Evolutionary conservation across 1,284 basidiomycete genomes (phyloP).

Genomic region (Ustilago curta): DNA sequence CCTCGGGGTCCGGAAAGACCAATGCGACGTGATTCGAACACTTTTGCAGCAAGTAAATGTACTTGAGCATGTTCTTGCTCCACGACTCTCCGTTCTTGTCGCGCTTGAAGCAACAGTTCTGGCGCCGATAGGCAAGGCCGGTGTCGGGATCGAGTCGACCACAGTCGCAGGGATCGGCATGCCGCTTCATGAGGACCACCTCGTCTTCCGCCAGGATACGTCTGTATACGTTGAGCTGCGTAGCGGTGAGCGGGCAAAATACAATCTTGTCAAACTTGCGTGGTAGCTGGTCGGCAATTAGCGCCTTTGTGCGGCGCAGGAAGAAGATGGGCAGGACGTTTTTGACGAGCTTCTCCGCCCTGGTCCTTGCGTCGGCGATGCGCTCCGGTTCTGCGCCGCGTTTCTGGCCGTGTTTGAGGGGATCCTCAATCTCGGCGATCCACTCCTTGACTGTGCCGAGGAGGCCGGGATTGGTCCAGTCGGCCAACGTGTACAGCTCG

Average conservation of each 20-base stretch:
- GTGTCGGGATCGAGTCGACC: constrained; percentile 71
- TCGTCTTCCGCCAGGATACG: constrained; percentile 75
- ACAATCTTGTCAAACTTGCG: constrained; percentile 86
- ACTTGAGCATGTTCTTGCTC: constrained; percentile 73
- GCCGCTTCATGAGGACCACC: constrained; percentile 77
- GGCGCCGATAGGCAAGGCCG: constrained; percentile 48
- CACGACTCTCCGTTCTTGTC: constrained; percentile 74
- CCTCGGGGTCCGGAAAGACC: constrained; percentile 77
- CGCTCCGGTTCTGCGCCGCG: constrained; percentile 76
- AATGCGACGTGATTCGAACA: constrained; percentile 85
- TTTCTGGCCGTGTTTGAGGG: constrained; percentile 77
- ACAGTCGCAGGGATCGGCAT: constrained; percentile 80
- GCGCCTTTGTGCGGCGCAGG: constrained; percentile 81
- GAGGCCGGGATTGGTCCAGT: constrained; percentile 54
- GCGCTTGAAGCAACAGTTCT: constrained; percentile 72
- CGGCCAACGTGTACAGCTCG: constrained; percentile 78
- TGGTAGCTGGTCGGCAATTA: constrained; percentile 84
- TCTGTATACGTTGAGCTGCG: constrained; percentile 79
- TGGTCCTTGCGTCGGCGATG: constrained; percentile 72
- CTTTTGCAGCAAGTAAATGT: constrained; percentile 82
- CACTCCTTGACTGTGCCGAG: constrained; percentile 43
- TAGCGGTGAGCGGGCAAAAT: constrained; percentile 81
- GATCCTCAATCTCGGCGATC: constrained; percentile 42
- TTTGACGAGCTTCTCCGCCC: constrained; percentile 73
- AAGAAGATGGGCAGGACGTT: constrained; percentile 81